phyloP scores from a whole-genome alignment of 108 stramenopile genomes.

The Aureococcus anophagefferens region DNA sequence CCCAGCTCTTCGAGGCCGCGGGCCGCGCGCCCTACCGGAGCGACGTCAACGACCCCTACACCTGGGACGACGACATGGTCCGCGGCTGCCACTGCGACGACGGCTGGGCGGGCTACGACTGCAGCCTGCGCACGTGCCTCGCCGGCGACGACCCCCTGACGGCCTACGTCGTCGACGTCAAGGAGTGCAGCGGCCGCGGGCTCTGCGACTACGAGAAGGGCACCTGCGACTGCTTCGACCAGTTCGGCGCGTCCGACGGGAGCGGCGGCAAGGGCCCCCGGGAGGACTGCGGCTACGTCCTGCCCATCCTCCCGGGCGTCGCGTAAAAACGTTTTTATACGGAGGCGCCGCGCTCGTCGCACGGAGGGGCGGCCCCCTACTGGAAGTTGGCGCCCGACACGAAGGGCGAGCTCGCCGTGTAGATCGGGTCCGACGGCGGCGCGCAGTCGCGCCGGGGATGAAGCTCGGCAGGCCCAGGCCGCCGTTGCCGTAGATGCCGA shows the following conservation, averaged over 20 bases:
- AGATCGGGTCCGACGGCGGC: no score
- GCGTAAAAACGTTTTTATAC: no score
- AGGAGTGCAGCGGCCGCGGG: constrained; percentile 45
- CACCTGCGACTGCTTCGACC: constrained; percentile 38
- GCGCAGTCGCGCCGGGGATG: no score
- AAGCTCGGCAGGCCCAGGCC: no score
- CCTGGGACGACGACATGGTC: constrained; percentile 59
- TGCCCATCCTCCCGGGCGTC: constrained; percentile 9
- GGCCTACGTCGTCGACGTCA: constrained; percentile 9
- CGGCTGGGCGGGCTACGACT: no score
- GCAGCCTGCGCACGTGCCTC: constrained; percentile 47
- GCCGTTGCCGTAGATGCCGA: neutral
- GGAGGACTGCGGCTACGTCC: constrained; percentile 37
- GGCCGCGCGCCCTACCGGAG: constrained; percentile 39
- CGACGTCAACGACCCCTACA: constrained; percentile 44
- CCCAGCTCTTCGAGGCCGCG: constrained; percentile 38
- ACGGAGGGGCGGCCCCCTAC: no score
- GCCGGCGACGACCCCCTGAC: constrained; percentile 51
- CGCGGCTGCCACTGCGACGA: constrained; percentile 59
- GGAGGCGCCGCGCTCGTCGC: no score
- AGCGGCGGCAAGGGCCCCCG: constrained; percentile 23
- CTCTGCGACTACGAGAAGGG: constrained; percentile 42
- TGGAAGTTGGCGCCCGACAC: no score
- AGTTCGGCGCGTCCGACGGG: constrained; percentile 39
- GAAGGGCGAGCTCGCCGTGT: no score